Evolutionary conservation across 768 basidiomycete genomes (phyloP).

Genomic region (Hortiboletus campestris): DNA sequence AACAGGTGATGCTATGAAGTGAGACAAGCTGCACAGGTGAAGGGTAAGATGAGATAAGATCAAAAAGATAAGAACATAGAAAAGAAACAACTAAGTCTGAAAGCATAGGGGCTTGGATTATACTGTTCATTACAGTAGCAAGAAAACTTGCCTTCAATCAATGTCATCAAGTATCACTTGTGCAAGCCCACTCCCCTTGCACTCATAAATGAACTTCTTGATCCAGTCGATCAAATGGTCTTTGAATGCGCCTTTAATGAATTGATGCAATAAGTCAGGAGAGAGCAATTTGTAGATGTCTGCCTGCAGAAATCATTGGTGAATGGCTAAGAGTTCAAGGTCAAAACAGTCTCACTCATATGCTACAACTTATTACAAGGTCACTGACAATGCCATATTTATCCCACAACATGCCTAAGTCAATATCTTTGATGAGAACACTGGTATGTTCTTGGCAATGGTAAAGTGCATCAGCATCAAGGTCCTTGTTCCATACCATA

Average conservation of each 20-base stretch:
- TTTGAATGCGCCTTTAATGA: not conserved
- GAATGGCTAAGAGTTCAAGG: slow-evolving; percentile 24
- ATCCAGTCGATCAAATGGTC: not conserved
- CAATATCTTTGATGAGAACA: not conserved
- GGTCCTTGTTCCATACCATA: not conserved
- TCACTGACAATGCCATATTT: slow-evolving; percentile 25
- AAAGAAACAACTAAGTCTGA: too few species aligned
- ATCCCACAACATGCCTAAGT: slow-evolving; percentile 21
- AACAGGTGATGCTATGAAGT: too few species aligned
- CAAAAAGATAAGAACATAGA: too few species aligned
- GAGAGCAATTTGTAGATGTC: slow-evolving; percentile 28
- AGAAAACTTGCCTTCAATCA: slow-evolving; percentile 20
- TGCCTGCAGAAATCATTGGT: slow-evolving; percentile 29
- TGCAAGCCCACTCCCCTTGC: not conserved
- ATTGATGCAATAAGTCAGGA: not conserved
- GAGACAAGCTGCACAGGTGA: too few species aligned
- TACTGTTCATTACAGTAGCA: too few species aligned
- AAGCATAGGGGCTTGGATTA: too few species aligned
- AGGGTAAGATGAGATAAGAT: too few species aligned
- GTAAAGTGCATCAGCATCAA: not conserved
- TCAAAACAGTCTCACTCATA: too few species aligned
- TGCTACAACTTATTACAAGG: not conserved
- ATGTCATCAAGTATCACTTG: slow-evolving; percentile 28
- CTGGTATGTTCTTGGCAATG: not conserved
- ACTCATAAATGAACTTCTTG: not conserved